phyloP scores from a whole-genome alignment of 345 rosid species.

The Corymbia maculata region DNA sequence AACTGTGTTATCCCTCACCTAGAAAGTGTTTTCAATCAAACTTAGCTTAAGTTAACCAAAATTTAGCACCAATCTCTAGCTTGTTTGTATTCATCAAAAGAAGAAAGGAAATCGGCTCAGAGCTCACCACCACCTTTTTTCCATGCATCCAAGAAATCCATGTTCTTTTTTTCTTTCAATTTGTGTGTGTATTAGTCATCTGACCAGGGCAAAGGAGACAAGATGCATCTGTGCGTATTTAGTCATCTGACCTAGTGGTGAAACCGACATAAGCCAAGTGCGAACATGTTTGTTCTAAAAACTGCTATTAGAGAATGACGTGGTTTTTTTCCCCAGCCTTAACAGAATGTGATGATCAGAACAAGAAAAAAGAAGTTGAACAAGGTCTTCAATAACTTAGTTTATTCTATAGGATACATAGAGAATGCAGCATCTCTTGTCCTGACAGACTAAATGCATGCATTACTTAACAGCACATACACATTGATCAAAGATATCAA shows the following conservation, averaged over 20 bases:
- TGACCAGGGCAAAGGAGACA: not conserved
- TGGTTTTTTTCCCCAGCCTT: not conserved
- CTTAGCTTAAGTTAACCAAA: not conserved
- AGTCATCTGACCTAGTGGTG: not conserved
- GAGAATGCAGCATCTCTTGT: not conserved
- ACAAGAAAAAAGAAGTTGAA: not conserved
- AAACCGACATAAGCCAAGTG: not conserved
- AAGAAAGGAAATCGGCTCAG: not conserved
- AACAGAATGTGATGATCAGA: not conserved
- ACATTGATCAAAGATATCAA: not conserved
- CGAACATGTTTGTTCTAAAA: not conserved
- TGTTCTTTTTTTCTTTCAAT: not conserved
- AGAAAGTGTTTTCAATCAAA: not conserved
- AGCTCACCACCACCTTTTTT: not conserved
- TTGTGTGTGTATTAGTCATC: not conserved
- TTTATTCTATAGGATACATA: not conserved
- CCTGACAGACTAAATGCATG: not conserved
- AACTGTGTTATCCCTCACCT: not conserved
- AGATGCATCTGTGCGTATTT: not conserved
- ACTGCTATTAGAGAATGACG: not conserved
- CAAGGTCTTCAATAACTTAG: not conserved
- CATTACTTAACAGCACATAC: not conserved
- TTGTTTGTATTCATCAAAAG: not conserved
- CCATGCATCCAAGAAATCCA: not conserved
- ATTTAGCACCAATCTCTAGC: not conserved